These are phyloP conservation scores for Phytophthora uliginosa DNA, from an alignment of 352 stramenopile genomes.

Conservation along the genomic window DNA sequence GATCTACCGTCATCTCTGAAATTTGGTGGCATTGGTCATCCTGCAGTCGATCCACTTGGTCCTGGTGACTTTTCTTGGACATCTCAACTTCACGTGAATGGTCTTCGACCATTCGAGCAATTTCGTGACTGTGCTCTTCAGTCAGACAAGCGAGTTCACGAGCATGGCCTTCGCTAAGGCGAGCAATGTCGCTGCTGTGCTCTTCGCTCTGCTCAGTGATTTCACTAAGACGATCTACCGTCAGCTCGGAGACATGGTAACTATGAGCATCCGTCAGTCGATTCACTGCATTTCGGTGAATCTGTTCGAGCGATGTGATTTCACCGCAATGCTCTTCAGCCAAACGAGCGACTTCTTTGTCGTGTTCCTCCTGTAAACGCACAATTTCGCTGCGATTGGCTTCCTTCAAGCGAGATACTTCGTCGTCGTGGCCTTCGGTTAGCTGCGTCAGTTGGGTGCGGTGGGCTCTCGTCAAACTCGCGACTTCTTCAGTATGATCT, in stretches of 20 bases:
- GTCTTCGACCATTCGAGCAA: neutral
- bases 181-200: neutral
- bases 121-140: neutral
- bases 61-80: neutral
- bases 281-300: neutral
- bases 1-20: neutral
- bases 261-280: neutral
- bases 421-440: neutral
- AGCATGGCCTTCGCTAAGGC: neutral
- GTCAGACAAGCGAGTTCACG: neutral
- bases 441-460: slow-evolving; percentile 1
- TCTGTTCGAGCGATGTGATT: slow-evolving; percentile 1
- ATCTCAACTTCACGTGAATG: neutral
- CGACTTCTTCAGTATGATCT: slow-evolving; percentile 5
- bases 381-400: neutral
- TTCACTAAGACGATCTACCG: neutral
- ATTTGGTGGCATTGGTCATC: neutral
- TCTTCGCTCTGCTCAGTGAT: neutral
- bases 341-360: neutral
- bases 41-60: neutral
- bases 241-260: slow-evolving; percentile 2
- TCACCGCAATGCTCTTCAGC: neutral
- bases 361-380: neutral
- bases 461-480: neutral
- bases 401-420: neutral